phyloP scores from a whole-genome alignment of 2,329 filamentous ascomycete species.

The Rutstroemia sp. region DNA sequence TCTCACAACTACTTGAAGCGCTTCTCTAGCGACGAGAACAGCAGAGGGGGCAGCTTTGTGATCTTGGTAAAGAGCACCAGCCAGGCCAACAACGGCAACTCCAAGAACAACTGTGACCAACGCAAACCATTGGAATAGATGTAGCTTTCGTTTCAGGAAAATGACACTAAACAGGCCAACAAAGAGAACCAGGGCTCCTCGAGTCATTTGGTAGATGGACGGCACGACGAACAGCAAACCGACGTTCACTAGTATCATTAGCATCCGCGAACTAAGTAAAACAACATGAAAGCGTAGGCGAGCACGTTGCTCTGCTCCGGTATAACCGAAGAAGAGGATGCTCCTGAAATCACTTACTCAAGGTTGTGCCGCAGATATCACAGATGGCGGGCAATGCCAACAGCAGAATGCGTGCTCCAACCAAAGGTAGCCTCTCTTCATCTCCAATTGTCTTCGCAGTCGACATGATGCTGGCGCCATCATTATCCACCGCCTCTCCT shows the following conservation, averaged over 20 bases:
- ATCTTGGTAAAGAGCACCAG: conserved; percentile 73
- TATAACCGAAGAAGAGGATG: no score
- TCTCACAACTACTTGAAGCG: conserved; percentile 34
- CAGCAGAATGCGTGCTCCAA: conserved; percentile 63
- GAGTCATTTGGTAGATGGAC: conserved; percentile 98
- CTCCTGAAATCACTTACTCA: conserved; percentile 5
- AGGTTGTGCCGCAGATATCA: conserved; percentile 87
- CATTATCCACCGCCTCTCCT: conserved; percentile 19
- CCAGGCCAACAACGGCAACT: conserved; percentile 82
- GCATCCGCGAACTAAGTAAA: background rate
- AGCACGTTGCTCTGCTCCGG: no score
- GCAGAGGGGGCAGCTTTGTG: conserved; percentile 33
- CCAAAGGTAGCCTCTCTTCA: conserved; percentile 52
- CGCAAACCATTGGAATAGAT: conserved; percentile 87
- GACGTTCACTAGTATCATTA: conserved; percentile 69
- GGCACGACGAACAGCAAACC: conserved; percentile 89
- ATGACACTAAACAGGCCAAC: conserved; percentile 92
- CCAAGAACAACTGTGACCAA: conserved; percentile 81
- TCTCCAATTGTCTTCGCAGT: conserved; percentile 46
- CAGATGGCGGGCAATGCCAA: conserved; percentile 83
- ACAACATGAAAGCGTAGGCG: no score
- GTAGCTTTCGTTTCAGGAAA: conserved; percentile 73
- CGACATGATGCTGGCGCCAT: conserved; percentile 38
- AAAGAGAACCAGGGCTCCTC: conserved; percentile 89
- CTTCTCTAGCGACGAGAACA: conserved; percentile 32